Evolutionary conservation across 805 yeast species (phyloP).

Genomic region (Yarrowia sp.): DNA sequence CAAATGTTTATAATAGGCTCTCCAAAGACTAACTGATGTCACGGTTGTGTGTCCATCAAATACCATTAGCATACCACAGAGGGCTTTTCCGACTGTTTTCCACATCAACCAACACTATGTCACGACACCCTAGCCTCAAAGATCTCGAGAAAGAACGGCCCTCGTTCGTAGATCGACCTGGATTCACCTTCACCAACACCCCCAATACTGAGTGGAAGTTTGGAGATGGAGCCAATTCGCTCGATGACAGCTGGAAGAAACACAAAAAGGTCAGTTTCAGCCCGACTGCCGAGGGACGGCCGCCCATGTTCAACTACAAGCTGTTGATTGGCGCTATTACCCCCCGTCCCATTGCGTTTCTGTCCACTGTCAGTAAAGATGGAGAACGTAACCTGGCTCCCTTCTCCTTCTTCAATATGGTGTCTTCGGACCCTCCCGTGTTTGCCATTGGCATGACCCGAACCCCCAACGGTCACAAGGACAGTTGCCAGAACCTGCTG

Average conservation of each 20-base stretch:
- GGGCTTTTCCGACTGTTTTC: too few relatives aligned
- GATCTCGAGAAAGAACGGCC: conserved; percentile 45
- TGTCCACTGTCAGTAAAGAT: conserved; percentile 56
- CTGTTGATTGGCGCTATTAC: conserved; percentile 59
- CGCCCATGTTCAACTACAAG: conserved; percentile 57
- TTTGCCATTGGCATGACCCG: conserved; percentile 60
- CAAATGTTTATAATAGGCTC: too few relatives aligned
- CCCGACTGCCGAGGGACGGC: conserved; percentile 56
- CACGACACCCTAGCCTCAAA: conserved; percentile 42
- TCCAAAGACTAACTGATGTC: too few relatives aligned
- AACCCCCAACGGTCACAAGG: conserved; percentile 55
- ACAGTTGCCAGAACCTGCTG: conserved; percentile 58
- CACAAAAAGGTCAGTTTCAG: conserved; percentile 58
- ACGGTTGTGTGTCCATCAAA: too few relatives aligned
- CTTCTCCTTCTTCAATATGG: conserved; percentile 61
- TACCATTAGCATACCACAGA: too few relatives aligned
- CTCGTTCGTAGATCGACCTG: conserved; percentile 42
- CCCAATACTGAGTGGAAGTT: conserved; percentile 54
- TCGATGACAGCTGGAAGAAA: conserved; percentile 54
- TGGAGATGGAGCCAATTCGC: conserved; percentile 56
- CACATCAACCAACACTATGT: background rate
- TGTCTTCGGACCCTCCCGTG: conserved; percentile 63
- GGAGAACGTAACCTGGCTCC: conserved; percentile 64
- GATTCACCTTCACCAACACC: conserved; percentile 45
- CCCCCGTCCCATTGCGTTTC: conserved; percentile 68